Evolutionary conservation across 306 rosid genomes (phyloP).

Genomic region (Acacia crassicarpa): DNA sequence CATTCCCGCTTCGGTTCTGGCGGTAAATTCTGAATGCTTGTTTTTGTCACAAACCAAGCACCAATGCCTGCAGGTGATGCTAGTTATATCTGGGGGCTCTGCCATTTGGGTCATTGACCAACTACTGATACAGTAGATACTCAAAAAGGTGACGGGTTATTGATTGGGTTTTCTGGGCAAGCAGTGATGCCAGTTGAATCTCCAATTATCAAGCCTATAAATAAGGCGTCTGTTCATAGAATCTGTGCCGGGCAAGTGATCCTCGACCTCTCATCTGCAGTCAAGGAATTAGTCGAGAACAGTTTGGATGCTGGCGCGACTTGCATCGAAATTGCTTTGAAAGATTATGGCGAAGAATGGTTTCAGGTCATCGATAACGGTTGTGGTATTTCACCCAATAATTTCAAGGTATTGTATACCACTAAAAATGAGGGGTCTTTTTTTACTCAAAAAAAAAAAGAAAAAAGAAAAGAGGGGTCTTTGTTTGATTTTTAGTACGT

Average conservation of each 20-base stretch:
- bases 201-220: constrained; percentile 61
- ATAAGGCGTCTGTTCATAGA: constrained; percentile 67
- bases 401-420: constrained; percentile 49
- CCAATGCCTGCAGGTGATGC: neutral
- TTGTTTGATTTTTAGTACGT: neutral
- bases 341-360: constrained; percentile 71
- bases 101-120: neutral
- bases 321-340: constrained; percentile 72
- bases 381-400: constrained; percentile 77
- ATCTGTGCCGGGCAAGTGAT: constrained; percentile 95
- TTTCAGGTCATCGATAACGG: constrained; percentile 93
- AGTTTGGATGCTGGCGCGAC: constrained; percentile 95
- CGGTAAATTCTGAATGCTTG: constrained; percentile 52
- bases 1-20: constrained; percentile 49
- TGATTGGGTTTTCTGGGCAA: constrained; percentile 41
- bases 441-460: too few species aligned
- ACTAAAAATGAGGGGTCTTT: neutral
- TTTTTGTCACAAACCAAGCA: neutral
- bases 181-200: constrained; percentile 44
- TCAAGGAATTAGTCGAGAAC: constrained; percentile 92
- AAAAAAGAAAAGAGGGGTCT: too few species aligned
- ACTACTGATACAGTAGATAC: neutral
- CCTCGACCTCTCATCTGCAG: constrained; percentile 94
- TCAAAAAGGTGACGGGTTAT: constrained; percentile 9
- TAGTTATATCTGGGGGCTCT: neutral